Conservation (phyloP, 352 stramenopile genomes). For the Saprolegnia diclina region DNA sequence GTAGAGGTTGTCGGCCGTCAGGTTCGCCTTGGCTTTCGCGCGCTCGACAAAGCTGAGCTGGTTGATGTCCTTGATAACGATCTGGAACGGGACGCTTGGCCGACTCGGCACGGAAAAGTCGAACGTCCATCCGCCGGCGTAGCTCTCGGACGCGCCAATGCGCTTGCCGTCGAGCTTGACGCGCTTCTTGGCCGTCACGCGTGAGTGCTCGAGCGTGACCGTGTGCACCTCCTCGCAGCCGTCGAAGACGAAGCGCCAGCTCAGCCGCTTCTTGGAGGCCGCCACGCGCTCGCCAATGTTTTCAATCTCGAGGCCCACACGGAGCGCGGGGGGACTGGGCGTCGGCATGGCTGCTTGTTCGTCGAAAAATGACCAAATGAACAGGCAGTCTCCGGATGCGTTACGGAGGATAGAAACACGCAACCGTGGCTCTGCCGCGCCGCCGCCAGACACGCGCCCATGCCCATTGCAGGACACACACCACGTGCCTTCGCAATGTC, state of each 20-base stretch:
- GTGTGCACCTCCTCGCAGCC: constrained; percentile 75
- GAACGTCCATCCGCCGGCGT: constrained; percentile 62
- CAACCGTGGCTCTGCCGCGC: neutral
- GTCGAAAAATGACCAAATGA: neutral
- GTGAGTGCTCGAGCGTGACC: constrained; percentile 77
- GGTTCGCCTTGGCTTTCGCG: constrained; percentile 24
- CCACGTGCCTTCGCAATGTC: too few relatives aligned
- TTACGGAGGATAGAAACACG: constrained; percentile 5
- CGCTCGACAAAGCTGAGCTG: constrained; percentile 63
- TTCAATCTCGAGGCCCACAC: constrained; percentile 48
- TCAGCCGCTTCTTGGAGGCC: constrained; percentile 80
- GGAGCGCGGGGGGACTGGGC: constrained; percentile 7
- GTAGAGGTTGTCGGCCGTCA: constrained; percentile 58
- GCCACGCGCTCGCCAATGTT: constrained; percentile 77
- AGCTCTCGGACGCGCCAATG: constrained; percentile 66
- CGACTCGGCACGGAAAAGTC: constrained; percentile 40
- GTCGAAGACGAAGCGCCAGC: constrained; percentile 75
- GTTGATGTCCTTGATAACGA: constrained; percentile 71
- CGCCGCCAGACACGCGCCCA: neutral
- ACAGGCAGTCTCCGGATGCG: constrained; percentile 15
- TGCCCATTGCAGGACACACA: neutral
- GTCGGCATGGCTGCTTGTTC: neutral
- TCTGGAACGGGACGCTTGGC: constrained; percentile 45
- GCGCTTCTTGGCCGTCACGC: constrained; percentile 76
- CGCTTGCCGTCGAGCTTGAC: constrained; percentile 72